Percentiles rank a stretch among this genome's conserved stretches.
Conservation (phyloP, 225 moss, liverwort and hornwort genomes). For the Pleurozium schreberi region DNA sequence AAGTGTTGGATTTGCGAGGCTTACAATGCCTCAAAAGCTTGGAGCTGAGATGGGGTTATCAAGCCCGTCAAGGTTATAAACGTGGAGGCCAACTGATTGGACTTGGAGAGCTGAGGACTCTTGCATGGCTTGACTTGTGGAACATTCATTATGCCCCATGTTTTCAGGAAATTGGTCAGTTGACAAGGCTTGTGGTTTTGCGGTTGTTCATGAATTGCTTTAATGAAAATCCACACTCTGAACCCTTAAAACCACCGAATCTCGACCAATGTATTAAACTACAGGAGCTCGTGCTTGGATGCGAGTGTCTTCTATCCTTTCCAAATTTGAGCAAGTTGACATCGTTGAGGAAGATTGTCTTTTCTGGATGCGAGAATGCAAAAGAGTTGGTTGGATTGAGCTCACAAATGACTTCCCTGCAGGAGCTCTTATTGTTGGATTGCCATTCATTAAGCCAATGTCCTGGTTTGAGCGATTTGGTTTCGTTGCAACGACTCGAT, state of each 20-base stretch:
- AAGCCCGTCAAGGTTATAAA: rapidly evolving
- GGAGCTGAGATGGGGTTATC: rapidly evolving
- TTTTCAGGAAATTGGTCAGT: not conserved
- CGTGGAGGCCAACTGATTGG: not conserved
- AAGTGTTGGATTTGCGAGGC: not conserved
- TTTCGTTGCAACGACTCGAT: not conserved
- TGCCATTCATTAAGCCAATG: not conserved
- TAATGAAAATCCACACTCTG: not conserved
- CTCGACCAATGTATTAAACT: not conserved
- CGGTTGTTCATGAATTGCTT: not conserved
- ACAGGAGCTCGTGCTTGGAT: not conserved
- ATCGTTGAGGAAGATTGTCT: not conserved
- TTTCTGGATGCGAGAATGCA: not conserved
- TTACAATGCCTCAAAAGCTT: not conserved
- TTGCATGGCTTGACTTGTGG: not conserved
- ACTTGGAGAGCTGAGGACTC: not conserved
- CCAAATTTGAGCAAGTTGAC: not conserved
- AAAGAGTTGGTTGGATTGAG: not conserved
- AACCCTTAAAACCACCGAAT: not conserved
- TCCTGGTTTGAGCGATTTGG: not conserved
- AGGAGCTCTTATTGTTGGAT: not conserved
- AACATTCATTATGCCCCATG: not conserved
- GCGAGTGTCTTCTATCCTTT: not conserved
- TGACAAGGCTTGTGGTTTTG: not conserved
- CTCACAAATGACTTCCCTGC: not conserved